Base-by-base conservation (phyloP, 306 rosid species). In the Purshia tridentata region DNA sequence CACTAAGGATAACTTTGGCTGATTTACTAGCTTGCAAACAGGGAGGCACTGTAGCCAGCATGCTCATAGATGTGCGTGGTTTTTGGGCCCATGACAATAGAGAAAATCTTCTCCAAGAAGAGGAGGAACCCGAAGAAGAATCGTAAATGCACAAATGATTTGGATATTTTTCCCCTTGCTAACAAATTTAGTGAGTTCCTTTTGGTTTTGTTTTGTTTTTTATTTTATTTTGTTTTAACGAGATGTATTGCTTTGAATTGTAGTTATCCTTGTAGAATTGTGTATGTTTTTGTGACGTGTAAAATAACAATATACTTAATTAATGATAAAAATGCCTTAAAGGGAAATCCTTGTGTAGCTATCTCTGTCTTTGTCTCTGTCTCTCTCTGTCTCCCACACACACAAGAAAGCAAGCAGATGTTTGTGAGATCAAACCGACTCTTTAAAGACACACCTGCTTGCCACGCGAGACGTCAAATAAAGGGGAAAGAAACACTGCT, bases 1-100 rank as follows among this genome's bases (percentile, higher is more conserved):
- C 91, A 6, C 87, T 94, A 9, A 78, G 77, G 81, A 87, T 95
- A 42, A 88, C 99, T 41, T 83, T 83, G 82, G 83, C 87, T 1
- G 99, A 95, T 84, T 82, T 95, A 48, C 87, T 95, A 64, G 73
- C 70, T 66, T 95, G 99, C 92, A 95, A 95, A 79, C 99, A 95
- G 76, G 99, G 99, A 4, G 99, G 99, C n/a, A 95, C 99, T 18
- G 97, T 95, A 3, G 99, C 98, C 51, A 91, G 99, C 82, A 91
- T 95, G 98, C 93, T 95, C 39, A 91, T 95, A 37, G 99, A 95
- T 47, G 98, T 95, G 80, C 99, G 97, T 8, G 99, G 98, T 73
- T 95, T 95, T 77, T 95, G 99, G 99, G 99, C 99, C 22, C 99
- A 95, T 76, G 99, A 95, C 89, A 95, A 95, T 61, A 86, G 99